A percentile compares a stretch with the other conserved stretches of the same genome.
These are phyloP conservation scores for Pezizomycotina sp. DNA, from an alignment of 2,329 filamentous ascomycete species.

Conservation along the genomic window DNA sequence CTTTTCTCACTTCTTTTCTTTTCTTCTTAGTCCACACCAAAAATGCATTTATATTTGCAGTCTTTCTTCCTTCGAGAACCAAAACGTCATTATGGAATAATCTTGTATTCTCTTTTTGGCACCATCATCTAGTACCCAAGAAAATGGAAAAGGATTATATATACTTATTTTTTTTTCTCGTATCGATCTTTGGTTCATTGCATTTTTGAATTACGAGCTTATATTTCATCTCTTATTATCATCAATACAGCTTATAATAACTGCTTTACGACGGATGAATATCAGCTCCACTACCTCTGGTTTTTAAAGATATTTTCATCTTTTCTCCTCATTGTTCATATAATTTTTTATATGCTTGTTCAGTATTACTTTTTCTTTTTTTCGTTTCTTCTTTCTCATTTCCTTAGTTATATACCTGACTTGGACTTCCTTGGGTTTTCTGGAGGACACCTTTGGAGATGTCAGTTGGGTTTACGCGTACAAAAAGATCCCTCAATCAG, in stretches of 20 bases:
- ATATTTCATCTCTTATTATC: constrained; percentile 8
- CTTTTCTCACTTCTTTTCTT: constrained; percentile 23
- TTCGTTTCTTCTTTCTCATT: not conserved
- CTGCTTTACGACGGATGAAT: constrained; percentile 3
- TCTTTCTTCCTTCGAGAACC: constrained; percentile 25
- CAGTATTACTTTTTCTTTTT: not conserved
- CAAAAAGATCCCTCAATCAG: no score
- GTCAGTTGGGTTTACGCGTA: no score
- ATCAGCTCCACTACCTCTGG: no score
- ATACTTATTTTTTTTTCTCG: constrained; percentile 19
- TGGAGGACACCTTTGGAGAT: no score
- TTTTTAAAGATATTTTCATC: constrained; percentile 6
- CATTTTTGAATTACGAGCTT: constrained; percentile 17
- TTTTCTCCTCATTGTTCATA: constrained; percentile 1
- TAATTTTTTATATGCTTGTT: constrained; percentile 3
- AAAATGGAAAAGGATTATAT: constrained; percentile 16
- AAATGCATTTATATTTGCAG: no score
- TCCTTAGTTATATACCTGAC: not conserved
- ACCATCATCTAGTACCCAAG: constrained; percentile 2
- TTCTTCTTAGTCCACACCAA: constrained; percentile 28
- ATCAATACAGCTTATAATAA: constrained; percentile 1
- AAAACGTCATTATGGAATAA: no score
- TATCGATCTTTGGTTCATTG: constrained; percentile 21
- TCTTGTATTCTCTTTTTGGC: constrained; percentile 20
- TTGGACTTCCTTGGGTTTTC: no score